These are phyloP conservation scores for Tolypocladium pustulatum DNA, from an alignment of 2,329 filamentous ascomycete species.

Conservation along the genomic window DNA sequence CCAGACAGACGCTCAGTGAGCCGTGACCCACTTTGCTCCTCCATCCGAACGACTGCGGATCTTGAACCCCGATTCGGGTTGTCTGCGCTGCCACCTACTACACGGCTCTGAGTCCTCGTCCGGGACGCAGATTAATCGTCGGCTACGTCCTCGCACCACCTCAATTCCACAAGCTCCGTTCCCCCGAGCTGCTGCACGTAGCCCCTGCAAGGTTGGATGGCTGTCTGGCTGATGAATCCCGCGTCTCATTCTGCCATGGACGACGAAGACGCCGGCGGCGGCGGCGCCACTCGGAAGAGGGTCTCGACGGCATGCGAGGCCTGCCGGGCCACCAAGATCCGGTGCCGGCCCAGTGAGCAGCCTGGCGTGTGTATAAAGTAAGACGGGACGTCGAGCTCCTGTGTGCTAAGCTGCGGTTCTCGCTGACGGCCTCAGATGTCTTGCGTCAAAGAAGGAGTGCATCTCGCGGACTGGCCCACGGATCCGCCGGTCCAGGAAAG, in stretches of 20 bases:
- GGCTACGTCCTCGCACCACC: neutral
- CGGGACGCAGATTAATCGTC: neutral
- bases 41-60: slow-evolving; percentile 1
- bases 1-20: neutral
- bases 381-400: neutral
- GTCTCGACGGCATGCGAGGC: slow-evolving; percentile 39
- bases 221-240: neutral
- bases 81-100: neutral
- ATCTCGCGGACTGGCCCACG: slow-evolving; percentile 39
- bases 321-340: slow-evolving; percentile 42
- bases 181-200: neutral
- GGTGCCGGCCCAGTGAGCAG: slow-evolving; percentile 37
- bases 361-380: slow-evolving; percentile 42
- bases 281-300: slow-evolving; percentile 12
- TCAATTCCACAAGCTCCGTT: neutral
- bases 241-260: slow-evolving; percentile 4
- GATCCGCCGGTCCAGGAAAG: slow-evolving; percentile 34
- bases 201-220: neutral
- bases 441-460: slow-evolving; percentile 42
- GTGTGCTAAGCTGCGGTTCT: neutral
- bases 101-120: neutral
- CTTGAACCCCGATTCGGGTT: neutral
- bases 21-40: neutral
- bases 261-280: slow-evolving; percentile 1
- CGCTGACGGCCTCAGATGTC: slow-evolving; percentile 27